Evolutionary conservation across 345 rosid genomes (phyloP).

Genomic region (Syzygium aromaticum): DNA sequence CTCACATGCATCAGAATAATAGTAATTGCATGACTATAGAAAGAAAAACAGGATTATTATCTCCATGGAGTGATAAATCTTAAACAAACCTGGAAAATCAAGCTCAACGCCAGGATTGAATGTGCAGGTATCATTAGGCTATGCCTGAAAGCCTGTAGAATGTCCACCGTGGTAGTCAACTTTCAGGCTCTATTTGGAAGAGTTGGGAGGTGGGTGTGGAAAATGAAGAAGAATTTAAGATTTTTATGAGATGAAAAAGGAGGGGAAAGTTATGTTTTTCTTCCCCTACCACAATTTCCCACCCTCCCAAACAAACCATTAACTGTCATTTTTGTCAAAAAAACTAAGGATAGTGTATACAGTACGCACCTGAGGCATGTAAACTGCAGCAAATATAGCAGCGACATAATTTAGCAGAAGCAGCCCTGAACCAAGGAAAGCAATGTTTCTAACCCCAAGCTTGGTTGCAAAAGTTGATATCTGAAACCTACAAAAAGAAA

Average conservation of each 20-base stretch:
- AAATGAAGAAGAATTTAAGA: neutral
- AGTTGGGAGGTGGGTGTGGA: neutral
- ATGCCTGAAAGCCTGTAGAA: slow-evolving; percentile 64
- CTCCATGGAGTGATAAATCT: neutral
- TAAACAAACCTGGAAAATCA: slow-evolving; percentile 74
- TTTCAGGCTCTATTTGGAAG: neutral
- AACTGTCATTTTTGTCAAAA: neutral
- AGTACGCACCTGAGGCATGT: slow-evolving; percentile 72
- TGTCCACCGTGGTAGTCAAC: neutral
- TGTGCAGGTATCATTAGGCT: slow-evolving; percentile 75
- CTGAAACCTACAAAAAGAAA: slow-evolving; percentile 47
- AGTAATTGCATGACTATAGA: neutral
- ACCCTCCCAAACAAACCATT: neutral
- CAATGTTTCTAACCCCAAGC: slow-evolving; percentile 93
- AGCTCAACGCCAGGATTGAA: slow-evolving; percentile 51
- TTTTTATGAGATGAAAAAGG: neutral
- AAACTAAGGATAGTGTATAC: slow-evolving; percentile 2
- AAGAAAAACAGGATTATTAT: neutral
- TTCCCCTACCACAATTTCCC: neutral
- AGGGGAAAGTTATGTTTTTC: neutral
- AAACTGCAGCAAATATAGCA: slow-evolving; percentile 65
- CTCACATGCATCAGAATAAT: neutral
- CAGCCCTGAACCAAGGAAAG: slow-evolving; percentile 83
- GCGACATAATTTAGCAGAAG: slow-evolving; percentile 71
- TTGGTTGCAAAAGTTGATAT: slow-evolving; percentile 89